Conservation (phyloP, 352 stramenopile species). For the Phytopythium helicoides region DNA sequence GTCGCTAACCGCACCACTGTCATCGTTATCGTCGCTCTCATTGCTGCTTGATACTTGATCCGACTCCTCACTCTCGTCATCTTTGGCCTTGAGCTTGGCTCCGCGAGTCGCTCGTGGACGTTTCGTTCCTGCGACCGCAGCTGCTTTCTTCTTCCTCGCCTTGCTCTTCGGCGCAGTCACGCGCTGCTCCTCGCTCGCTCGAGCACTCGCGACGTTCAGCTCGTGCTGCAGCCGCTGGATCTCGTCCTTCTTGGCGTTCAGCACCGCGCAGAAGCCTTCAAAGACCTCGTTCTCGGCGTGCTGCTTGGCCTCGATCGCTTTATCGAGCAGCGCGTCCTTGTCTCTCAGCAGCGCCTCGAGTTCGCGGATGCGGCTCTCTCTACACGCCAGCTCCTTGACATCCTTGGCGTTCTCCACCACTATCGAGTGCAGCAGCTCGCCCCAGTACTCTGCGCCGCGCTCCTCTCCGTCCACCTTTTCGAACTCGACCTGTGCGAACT, state of each 20-base stretch:
- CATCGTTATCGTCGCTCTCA: slow-evolving; percentile 15
- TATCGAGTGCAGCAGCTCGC: slow-evolving; percentile 29
- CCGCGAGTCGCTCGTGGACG: slow-evolving; percentile 8
- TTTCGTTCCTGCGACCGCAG: slow-evolving; percentile 3
- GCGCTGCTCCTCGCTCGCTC: background rate
- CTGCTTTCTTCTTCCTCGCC: slow-evolving; percentile 13
- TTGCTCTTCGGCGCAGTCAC: background rate
- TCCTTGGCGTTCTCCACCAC: slow-evolving; percentile 9
- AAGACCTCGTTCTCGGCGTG: slow-evolving; percentile 38
- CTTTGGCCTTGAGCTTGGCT: slow-evolving; percentile 30
- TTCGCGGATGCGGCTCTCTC: slow-evolving; percentile 18
- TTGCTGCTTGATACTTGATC: slow-evolving; percentile 5
- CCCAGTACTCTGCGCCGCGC: slow-evolving; percentile 21
- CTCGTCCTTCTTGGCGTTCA: slow-evolving; percentile 68
- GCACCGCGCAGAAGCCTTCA: slow-evolving; percentile 39
- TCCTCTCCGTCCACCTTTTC: slow-evolving; percentile 6
- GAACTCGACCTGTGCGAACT: slow-evolving; percentile 42
- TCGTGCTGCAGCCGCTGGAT: slow-evolving; percentile 40
- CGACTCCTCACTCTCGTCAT: slow-evolving; percentile 12
- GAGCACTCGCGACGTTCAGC: slow-evolving; percentile 12
- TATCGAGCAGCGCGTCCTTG: slow-evolving; percentile 49
- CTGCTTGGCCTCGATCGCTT: slow-evolving; percentile 40
- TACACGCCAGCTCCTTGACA: slow-evolving; percentile 9
- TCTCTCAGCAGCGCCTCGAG: slow-evolving; percentile 32
- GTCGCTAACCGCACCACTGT: slow-evolving; percentile 1